Evolutionary conservation across 192 early-diverging fungal genomes (phyloP).

Genomic region (Coemansia sp.): DNA sequence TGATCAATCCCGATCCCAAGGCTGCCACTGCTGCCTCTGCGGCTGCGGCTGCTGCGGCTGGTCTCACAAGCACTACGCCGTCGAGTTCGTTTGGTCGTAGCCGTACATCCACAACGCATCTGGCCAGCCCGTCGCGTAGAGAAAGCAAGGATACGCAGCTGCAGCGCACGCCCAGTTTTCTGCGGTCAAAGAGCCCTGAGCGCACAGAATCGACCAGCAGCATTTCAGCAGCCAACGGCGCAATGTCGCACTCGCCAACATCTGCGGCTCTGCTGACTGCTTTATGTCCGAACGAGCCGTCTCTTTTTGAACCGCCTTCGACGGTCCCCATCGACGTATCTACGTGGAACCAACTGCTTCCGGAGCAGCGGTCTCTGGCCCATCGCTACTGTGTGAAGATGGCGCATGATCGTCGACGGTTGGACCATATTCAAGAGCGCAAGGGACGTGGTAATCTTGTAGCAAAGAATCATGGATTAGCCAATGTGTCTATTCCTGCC

Average conservation of each 20-base stretch:
- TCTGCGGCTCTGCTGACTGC: neutral
- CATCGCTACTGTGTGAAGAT: constrained; percentile 48
- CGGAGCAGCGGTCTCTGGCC: constrained; percentile 42
- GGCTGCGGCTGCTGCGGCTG: neutral
- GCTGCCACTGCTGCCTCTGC: neutral
- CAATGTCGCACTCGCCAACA: neutral
- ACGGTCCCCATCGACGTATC: constrained; percentile 48
- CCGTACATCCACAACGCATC: constrained; percentile 14
- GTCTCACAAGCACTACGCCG: constrained; percentile 9
- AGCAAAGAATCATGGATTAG: no score
- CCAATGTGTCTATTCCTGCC: no score
- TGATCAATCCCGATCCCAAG: constrained; percentile 25
- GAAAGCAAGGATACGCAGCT: neutral
- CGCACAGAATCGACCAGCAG: constrained; percentile 2
- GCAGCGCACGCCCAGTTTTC: neutral
- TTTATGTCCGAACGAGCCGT: constrained; percentile 6
- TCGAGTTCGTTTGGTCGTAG: constrained; percentile 23
- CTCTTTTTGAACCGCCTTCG: constrained; percentile 37
- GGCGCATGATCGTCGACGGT: constrained; percentile 33
- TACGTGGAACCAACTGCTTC: constrained; percentile 53
- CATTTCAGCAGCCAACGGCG: neutral
- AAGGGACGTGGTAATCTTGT: neutral
- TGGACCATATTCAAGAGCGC: constrained; percentile 4
- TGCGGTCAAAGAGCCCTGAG: neutral
- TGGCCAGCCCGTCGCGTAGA: neutral